Evolutionary conservation across 305 asterid genomes (phyloP).

Genomic region (Fraxinus sp.): DNA sequence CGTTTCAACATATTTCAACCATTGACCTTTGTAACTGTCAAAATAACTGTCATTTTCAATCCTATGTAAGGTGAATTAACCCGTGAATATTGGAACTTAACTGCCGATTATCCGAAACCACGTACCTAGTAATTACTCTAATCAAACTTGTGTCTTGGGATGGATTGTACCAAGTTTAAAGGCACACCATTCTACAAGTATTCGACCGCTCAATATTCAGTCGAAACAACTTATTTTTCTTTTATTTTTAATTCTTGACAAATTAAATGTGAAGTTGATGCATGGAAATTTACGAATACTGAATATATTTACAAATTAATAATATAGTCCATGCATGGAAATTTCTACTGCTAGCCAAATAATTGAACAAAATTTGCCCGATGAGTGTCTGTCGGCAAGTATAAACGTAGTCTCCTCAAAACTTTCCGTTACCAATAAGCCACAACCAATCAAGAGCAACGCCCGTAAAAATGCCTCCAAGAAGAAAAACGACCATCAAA

Average conservation of each 20-base stretch:
- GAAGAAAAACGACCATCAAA: constrained; percentile 65
- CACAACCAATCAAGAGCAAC: constrained; percentile 84
- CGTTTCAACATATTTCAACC: constrained; percentile 40
- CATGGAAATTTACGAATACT: neutral
- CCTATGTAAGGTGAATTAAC: neutral
- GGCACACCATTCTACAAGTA: neutral
- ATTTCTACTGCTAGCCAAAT: neutral
- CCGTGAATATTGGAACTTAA: constrained; percentile 32
- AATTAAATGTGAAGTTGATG: neutral
- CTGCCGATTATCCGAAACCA: constrained; percentile 39
- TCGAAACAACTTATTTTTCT: neutral
- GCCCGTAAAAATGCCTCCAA: constrained; percentile 72
- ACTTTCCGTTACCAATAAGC: constrained; percentile 59
- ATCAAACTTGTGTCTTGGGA: neutral
- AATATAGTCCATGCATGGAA: neutral
- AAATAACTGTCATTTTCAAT: constrained; percentile 20
- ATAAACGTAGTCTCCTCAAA: constrained; percentile 21
- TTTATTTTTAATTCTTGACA: neutral
- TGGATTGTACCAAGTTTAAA: neutral
- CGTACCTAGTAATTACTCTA: constrained; percentile 26
- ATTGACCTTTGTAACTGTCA: constrained; percentile 34
- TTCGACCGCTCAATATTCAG: neutral
- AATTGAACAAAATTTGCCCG: neutral
- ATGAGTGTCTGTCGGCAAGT: neutral
- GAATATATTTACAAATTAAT: neutral